Evolutionary conservation across 805 yeast genomes (phyloP), one percentile per base, ranked within the genome.

Genomic region (Spathaspora gorwiae): DNA sequence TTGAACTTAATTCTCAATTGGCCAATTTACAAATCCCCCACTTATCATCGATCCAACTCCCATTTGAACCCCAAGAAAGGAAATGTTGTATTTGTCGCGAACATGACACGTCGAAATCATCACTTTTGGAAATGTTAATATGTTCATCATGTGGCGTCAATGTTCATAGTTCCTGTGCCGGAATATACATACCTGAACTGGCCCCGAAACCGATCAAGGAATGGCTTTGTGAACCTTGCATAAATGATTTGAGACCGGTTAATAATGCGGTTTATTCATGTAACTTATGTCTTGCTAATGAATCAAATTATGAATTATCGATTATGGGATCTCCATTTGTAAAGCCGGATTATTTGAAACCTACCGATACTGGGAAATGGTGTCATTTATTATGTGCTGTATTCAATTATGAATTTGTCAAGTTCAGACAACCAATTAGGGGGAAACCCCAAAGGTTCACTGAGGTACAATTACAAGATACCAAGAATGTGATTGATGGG

Each of bases 201-300:
- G 51, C 42, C 19, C 41, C 47, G 4, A 53, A 47, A 14, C 74
- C 69, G 7, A 52, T 60, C 3, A 68, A 57, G 31, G 75, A 74
- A 45, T 89, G 97, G 97, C 65, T 73, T 26, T 90, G 97, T 65
- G 95, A 88, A 54, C 72, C 81, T 1, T 90, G 97, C 58, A 71
- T 81, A 5, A 87, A 88, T 56, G 84, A 81, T 40, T 59, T 80
- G 42, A 77, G 79, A 48, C 92, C 94, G 0, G 50, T 75, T 2
- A 68, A 72, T 33, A 72, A 81, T 2, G 76, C 83, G 0, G 66
- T 75, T 15, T 83, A 85, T 56, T 62, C 74, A 2, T 89, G 97
- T 60, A 64, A 70, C 12, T 57, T 89, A n/a, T 90, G 97, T 61
- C 61, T 68, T 37, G 73, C 79, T 0, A 70, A 76, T 37, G 85